Conservation (phyloP, 2,329 filamentous ascomycete genomes). For the Ophiostoma ulmi region DNA sequence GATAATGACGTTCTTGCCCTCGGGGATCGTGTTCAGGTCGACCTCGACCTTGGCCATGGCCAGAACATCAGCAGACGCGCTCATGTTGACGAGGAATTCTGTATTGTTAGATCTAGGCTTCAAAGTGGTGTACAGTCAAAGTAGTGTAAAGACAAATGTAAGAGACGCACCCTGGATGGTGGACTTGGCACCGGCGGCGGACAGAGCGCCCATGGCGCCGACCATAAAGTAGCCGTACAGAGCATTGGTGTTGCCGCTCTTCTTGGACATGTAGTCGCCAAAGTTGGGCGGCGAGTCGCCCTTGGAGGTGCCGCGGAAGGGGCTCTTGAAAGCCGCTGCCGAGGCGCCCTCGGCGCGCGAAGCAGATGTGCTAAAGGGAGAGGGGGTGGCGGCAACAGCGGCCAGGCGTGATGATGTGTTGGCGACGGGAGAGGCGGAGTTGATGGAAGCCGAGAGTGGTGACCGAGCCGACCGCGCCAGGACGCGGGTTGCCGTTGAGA, state of each 20-base stretch:
- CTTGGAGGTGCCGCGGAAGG: conserved; percentile 56
- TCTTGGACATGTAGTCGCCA: conserved; percentile 74
- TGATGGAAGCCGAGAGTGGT: conserved; percentile 12
- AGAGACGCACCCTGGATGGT: conserved; percentile 82
- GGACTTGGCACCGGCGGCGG: conserved; percentile 91
- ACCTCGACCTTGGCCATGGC: conserved; percentile 99
- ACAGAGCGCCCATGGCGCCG: conserved; percentile 85
- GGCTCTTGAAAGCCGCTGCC: conserved; percentile 51
- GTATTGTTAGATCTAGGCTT: conserved; percentile 25
- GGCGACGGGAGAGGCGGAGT: conserved; percentile 33
- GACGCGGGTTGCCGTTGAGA: conserved; percentile 62
- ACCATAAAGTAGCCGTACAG: conserved; percentile 98
- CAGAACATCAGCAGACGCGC: conserved; percentile 94
- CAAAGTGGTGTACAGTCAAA: background rate
- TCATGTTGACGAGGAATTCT: conserved; percentile 99
- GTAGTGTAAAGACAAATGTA: background rate
- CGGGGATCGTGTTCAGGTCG: conserved; percentile 83
- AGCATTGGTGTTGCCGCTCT: conserved; percentile 66
- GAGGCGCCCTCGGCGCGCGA: conserved; percentile 37
- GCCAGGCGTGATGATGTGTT: conserved; percentile 41
- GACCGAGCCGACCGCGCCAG: conserved; percentile 52
- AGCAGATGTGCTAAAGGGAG: conserved; percentile 48
- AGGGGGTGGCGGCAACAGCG: conserved; percentile 38
- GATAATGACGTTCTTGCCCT: conserved; percentile 99
- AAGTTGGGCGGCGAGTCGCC: conserved; percentile 79